These are phyloP conservation scores for Pythium plurisporium DNA, from an alignment of 352 stramenopile species.

Conservation along the genomic window DNA sequence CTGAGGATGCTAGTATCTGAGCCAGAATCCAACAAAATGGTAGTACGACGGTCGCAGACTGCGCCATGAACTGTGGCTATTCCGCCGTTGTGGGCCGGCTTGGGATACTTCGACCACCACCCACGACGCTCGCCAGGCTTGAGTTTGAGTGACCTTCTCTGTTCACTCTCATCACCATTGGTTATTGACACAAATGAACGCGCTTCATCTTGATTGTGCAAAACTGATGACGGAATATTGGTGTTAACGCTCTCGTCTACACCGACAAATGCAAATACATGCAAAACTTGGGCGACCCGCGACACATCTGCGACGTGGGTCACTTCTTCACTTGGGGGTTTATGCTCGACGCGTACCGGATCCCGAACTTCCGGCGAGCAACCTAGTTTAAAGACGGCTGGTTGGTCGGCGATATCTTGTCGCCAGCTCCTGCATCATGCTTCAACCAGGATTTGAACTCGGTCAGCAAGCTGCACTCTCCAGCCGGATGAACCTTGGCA, in stretches of 20 bases:
- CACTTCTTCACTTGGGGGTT: background rate
- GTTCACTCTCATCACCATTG: background rate
- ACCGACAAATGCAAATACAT: constrained; percentile 5
- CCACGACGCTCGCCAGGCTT: constrained; percentile 5
- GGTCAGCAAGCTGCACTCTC: background rate
- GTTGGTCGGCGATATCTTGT: background rate
- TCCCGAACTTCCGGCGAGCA: constrained; percentile 1
- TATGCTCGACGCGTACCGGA: constrained; percentile 4
- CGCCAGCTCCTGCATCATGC: no score
- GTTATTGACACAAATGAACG: constrained; percentile 6
- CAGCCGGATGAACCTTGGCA: background rate
- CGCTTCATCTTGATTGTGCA: constrained; percentile 2
- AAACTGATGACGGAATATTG: background rate
- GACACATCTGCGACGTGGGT: background rate
- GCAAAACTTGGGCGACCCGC: background rate
- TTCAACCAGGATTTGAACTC: no score
- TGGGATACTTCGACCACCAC: constrained; percentile 1
- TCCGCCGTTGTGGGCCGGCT: background rate
- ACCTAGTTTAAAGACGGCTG: constrained; percentile 8
- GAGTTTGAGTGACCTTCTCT: background rate
- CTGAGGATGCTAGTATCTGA: constrained; percentile 3
- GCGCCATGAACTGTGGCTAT: constrained; percentile 5
- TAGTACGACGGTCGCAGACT: background rate
- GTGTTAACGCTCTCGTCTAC: constrained; percentile 9
- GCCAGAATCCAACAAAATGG: constrained; percentile 6